Evolutionary conservation across 2,329 filamentous ascomycete genomes (phyloP).

Genomic region (Fusarium mexicanum): DNA sequence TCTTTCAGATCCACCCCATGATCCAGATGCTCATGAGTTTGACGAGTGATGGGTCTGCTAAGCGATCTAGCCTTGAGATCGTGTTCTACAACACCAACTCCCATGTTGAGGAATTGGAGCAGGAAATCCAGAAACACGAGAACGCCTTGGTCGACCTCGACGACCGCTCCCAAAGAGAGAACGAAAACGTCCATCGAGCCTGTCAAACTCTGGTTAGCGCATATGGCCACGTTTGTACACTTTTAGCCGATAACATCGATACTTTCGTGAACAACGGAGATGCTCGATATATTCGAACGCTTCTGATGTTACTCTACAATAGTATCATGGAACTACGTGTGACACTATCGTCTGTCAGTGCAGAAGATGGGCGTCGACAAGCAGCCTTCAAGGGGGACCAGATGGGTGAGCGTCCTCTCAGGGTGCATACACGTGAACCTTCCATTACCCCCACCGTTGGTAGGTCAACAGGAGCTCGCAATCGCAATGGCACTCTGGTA

Average conservation of each 20-base stretch:
- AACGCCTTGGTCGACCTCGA: constrained; percentile 58
- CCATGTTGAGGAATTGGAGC: constrained; percentile 72
- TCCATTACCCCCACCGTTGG: constrained; percentile 64
- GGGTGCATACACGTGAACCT: constrained; percentile 61
- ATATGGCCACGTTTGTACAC: constrained; percentile 72
- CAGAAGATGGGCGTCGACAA: constrained; percentile 38
- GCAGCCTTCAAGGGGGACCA: constrained; percentile 25
- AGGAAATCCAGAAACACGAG: constrained; percentile 71
- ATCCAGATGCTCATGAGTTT: constrained; percentile 73
- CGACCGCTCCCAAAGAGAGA: constrained; percentile 61
- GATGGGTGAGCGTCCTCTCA: constrained; percentile 58
- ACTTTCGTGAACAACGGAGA: constrained; percentile 72
- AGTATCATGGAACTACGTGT: constrained; percentile 74
- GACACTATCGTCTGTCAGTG: constrained; percentile 54
- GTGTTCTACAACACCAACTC: constrained; percentile 75
- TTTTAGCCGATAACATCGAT: constrained; percentile 69
- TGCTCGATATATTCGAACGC: constrained; percentile 72
- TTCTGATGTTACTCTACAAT: constrained; percentile 71
- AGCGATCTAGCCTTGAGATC: constrained; percentile 71
- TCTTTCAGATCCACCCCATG: constrained; percentile 74
- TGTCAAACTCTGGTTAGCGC: constrained; percentile 71
- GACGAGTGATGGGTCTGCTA: constrained; percentile 67
- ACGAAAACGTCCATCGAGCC: constrained; percentile 71
- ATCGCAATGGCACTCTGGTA: constrained; percentile 51
- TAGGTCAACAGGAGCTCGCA: constrained; percentile 50